Evolutionary conservation across 371 early-diverging fungal species (phyloP), one percentile per base, ranked within the genome.

Genomic region (Rhizopus microsporus): DNA sequence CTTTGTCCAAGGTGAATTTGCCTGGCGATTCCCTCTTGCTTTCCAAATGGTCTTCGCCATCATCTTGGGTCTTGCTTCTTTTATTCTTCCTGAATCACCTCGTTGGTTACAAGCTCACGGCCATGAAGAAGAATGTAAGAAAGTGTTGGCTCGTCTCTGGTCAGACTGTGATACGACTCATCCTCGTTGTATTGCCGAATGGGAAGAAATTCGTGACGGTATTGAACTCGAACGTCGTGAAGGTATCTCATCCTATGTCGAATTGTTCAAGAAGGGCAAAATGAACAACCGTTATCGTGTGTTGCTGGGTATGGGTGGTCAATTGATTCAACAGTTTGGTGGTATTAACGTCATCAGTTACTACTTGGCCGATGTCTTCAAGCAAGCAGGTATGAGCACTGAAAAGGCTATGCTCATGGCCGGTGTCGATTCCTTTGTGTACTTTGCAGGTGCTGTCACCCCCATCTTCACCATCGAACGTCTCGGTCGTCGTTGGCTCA

Each of bases 51-150:
- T 59, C 47, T 69, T 57, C 59, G 71, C 56, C 44, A 50, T 64
- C 46, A 34, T 52, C 57, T 13, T 62, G 45, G 68, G 64, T 47
- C n/a, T 38, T 4, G 67, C 59, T 45, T 55, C 67, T 23, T 74
- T 74, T 16, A 60, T 72, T 38, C 33, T 67, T 4, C 68, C 60
- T 9, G 63, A 54, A 35, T 59, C 62, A 9, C 63, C 60, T 53
- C 81, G 85, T 37, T 85, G 84, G 84, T 64, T 85, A 16, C 66
- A 80, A 17, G 71, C 71, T 49, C 63, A 74, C 7, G 80, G 78
- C 13, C 62, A 74, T 9, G 51, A 66, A 7, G 80, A 77, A 5
- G 77, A 77, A 42, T 78, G 71, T 13, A 68, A 68, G 35, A 38
- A 52, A 2, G 71, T 76, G 4, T 55, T 84, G n/a, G 68, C 71